Percentiles rank a stretch among this genome's conserved stretches.
These are phyloP conservation scores for Tylopilus subfusipes DNA, from an alignment of 768 basidiomycete species.

Conservation along the genomic window DNA sequence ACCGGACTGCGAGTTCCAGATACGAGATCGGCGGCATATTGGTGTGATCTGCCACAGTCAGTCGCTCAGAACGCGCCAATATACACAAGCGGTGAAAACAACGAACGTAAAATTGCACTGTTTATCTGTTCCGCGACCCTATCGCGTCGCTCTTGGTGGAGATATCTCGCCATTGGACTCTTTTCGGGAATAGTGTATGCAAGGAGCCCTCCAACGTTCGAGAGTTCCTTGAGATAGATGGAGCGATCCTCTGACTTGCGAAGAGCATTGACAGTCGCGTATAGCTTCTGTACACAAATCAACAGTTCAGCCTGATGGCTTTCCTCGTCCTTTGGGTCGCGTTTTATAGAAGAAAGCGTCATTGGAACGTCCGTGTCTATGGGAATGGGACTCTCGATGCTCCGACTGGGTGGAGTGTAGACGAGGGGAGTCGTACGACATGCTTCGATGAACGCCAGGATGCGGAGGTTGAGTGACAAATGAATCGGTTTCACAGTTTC, in stretches of 20 bases:
- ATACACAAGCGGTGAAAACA: background rate
- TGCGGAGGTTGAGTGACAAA: conserved; percentile 78
- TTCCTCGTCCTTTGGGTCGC: conserved; percentile 34
- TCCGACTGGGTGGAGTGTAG: conserved; percentile 30
- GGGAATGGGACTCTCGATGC: conserved; percentile 4
- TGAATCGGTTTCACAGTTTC: conserved; percentile 72
- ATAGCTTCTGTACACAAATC: conserved; percentile 61
- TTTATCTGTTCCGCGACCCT: conserved; percentile 87
- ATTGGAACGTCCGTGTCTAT: conserved; percentile 10
- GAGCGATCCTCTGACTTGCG: conserved; percentile 51
- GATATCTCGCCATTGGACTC: conserved; percentile 71
- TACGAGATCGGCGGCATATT: conserved; percentile 53
- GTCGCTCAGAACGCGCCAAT: conserved; percentile 2
- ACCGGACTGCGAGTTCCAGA: conserved; percentile 61
- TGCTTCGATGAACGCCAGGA: conserved; percentile 83
- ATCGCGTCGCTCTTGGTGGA: conserved; percentile 73
- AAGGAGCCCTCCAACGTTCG: conserved; percentile 70
- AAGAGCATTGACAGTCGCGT: conserved; percentile 57
- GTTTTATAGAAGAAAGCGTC: conserved; percentile 6
- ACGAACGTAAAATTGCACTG: conserved; percentile 78
- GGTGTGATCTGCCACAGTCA: conserved; percentile 42
- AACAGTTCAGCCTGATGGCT: conserved; percentile 47
- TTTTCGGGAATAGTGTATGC: conserved; percentile 81
- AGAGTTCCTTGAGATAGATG: conserved; percentile 66
- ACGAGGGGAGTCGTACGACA: conserved; percentile 69